These are phyloP conservation scores for Pilaira anomala DNA, from an alignment of 192 early-diverging fungal species.

Conservation along the genomic window DNA sequence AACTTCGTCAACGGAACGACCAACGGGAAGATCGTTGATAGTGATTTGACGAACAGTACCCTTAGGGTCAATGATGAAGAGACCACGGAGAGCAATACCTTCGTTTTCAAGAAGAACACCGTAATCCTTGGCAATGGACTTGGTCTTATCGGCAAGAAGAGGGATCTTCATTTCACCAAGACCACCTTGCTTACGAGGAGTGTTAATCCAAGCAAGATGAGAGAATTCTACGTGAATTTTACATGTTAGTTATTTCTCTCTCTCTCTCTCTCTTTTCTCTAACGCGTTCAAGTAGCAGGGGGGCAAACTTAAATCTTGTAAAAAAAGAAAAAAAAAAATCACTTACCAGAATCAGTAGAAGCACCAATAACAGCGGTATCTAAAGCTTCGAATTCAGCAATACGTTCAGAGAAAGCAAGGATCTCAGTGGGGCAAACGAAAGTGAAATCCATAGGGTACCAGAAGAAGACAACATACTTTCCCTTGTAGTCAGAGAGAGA, in stretches of 20 bases:
- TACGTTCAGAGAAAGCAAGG: slow-evolving; percentile 84
- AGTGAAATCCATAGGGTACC: slow-evolving; percentile 91
- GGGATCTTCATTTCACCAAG: slow-evolving; percentile 92
- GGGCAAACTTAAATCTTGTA: background rate
- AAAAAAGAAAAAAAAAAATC: background rate
- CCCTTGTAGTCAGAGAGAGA: slow-evolving; percentile 53
- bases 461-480: slow-evolving; percentile 34
- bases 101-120: slow-evolving; percentile 79
- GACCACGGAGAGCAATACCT: slow-evolving; percentile 77
- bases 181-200: slow-evolving; percentile 83
- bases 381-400: slow-evolving; percentile 76
- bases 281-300: slow-evolving; percentile 6
- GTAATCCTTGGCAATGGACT: slow-evolving; percentile 85
- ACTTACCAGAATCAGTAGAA: slow-evolving; percentile 56
- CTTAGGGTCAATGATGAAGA: slow-evolving; percentile 91
- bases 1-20: slow-evolving; percentile 82
- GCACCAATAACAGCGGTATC: slow-evolving; percentile 73
- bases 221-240: slow-evolving; percentile 79
- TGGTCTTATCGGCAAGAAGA: slow-evolving; percentile 63
- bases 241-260: background rate
- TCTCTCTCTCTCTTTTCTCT: background rate
- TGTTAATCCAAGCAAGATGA: slow-evolving; percentile 88
- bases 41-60: slow-evolving; percentile 79
- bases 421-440: slow-evolving; percentile 95
- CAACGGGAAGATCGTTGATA: slow-evolving; percentile 88